Percentiles rank a stretch among this genome's conserved stretches.
phyloP scores from a whole-genome alignment of 2,329 filamentous ascomycete genomes.

The Penicillium sp. region DNA sequence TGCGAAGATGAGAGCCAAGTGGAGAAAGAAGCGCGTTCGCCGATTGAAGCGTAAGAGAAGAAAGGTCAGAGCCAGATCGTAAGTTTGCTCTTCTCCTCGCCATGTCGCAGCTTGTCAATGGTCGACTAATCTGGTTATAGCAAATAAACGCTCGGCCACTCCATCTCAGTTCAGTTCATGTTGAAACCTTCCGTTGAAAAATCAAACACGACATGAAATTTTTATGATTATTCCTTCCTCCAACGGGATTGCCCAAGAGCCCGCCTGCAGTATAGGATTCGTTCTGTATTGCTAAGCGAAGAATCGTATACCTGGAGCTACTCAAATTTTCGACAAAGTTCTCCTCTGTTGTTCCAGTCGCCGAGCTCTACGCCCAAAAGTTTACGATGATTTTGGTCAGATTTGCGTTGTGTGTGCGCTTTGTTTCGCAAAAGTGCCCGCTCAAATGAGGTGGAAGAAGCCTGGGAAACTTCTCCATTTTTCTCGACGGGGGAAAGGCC shows the following conservation, averaged over 20 bases:
- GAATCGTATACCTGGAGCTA: conserved; percentile 14
- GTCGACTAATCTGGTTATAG: conserved; percentile 35
- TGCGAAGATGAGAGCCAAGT: conserved; percentile 83
- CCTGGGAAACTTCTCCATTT: conserved; percentile 16
- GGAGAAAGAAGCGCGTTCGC: conserved; percentile 99
- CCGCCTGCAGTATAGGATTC: neutral
- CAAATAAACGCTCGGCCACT: conserved; percentile 64
- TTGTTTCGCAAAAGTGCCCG: conserved; percentile 8
- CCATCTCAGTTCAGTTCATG: conserved; percentile 48
- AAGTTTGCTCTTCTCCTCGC: conserved; percentile 44
- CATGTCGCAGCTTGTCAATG: neutral
- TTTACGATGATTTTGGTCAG: conserved; percentile 18
- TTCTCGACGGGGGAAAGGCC: conserved; percentile 24
- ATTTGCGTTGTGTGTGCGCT: conserved; percentile 10
- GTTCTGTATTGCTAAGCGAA: conserved; percentile 3
- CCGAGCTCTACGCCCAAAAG: conserved; percentile 15
- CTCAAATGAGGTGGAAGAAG: conserved; percentile 10
- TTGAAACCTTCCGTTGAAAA: conserved; percentile 32
- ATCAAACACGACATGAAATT: conserved; percentile 33
- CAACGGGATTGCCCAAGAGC: conserved; percentile 11
- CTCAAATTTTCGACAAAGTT: conserved; percentile 8
- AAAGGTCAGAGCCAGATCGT: conserved; percentile 99
- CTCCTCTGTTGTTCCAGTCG: conserved; percentile 11
- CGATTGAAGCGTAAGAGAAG: conserved; percentile 99
- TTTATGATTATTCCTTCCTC: conserved; percentile 4